Percentiles rank a stretch among this genome's conserved stretches.
phyloP scores from a whole-genome alignment of 495 filamentous ascomycete species.

The Pseudevernia furfuracea region DNA sequence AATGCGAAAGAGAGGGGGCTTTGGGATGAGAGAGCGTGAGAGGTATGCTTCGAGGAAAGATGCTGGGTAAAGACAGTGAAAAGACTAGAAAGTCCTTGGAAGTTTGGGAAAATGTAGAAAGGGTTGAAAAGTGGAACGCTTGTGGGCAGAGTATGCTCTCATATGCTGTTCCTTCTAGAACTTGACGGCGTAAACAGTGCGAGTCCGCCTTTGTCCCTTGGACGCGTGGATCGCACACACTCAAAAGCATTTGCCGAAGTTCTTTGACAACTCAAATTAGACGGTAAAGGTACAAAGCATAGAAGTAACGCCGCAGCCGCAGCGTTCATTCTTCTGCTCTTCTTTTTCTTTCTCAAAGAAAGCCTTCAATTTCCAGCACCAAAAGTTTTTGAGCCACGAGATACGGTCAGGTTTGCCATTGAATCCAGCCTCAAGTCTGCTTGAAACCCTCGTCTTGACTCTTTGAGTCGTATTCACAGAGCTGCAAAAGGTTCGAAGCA shows the following conservation, averaged over 20 bases:
- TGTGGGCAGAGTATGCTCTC: neutral
- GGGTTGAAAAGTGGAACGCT: neutral
- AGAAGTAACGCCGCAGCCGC: slow-evolving; percentile 1
- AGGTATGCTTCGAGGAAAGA: too few species aligned
- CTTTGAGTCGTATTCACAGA: neutral
- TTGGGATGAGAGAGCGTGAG: neutral
- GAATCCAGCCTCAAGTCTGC: neutral
- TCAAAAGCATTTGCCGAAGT: neutral
- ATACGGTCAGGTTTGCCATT: neutral
- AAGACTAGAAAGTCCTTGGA: neutral
- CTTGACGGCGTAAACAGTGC: neutral
- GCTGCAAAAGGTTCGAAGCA: neutral
- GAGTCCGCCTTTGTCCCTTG: neutral
- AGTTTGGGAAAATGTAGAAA: neutral
- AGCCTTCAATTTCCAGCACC: neutral
- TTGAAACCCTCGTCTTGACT: neutral
- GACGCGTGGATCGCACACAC: neutral
- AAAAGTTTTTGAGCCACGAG: neutral
- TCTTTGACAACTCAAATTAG: slow-evolving; percentile 10
- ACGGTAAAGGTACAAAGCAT: slow-evolving; percentile 1
- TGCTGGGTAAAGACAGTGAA: neutral
- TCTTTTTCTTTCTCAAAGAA: neutral
- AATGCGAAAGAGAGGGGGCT: neutral
- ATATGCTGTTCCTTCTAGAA: neutral
- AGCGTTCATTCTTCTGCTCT: neutral